Conservation (phyloP, 768 basidiomycete species). For the Dioszegia hungarica region DNA sequence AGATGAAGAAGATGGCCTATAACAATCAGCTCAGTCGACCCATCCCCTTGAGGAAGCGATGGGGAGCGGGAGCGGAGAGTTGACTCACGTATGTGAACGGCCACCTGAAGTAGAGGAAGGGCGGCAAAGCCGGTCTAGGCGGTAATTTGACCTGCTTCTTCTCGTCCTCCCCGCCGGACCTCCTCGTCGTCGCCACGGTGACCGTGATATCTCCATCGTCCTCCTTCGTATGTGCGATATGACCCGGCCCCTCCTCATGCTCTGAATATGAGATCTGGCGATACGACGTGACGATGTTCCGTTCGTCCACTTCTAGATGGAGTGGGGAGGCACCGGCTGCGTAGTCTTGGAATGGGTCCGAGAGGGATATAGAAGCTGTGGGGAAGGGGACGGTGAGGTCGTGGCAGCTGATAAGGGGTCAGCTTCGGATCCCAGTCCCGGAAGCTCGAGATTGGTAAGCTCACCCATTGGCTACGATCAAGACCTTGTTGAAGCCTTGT, state of each 20-base stretch:
- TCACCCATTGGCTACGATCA: constrained; percentile 45
- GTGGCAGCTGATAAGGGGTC: constrained; percentile 20
- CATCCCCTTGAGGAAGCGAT: too few relatives aligned
- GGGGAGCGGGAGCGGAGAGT: neutral
- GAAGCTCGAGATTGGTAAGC: neutral
- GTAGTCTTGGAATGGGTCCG: constrained; percentile 27
- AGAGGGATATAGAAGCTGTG: constrained; percentile 30
- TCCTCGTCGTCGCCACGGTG: neutral
- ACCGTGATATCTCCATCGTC: constrained; percentile 1
- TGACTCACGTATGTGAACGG: constrained; percentile 35
- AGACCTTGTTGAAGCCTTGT: constrained; percentile 33
- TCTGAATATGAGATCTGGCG: too few relatives aligned
- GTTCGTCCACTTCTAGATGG: constrained; percentile 19
- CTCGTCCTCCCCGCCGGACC: neutral
- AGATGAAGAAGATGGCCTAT: constrained; percentile 8
- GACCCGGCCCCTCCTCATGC: too few relatives aligned
- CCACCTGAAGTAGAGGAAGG: constrained; percentile 28
- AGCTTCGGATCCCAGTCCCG: neutral
- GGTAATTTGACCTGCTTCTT: neutral
- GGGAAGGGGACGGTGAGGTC: constrained; percentile 43
- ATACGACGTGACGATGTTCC: constrained; percentile 25
- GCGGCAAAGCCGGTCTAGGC: constrained; percentile 20
- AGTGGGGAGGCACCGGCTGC: neutral
- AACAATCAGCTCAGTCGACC: too few relatives aligned
- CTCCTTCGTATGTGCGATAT: too few relatives aligned